Percentiles rank a stretch among this genome's conserved stretches.
phyloP scores from a whole-genome alignment of 164 flowering plant species.

The Malania oleifera region DNA sequence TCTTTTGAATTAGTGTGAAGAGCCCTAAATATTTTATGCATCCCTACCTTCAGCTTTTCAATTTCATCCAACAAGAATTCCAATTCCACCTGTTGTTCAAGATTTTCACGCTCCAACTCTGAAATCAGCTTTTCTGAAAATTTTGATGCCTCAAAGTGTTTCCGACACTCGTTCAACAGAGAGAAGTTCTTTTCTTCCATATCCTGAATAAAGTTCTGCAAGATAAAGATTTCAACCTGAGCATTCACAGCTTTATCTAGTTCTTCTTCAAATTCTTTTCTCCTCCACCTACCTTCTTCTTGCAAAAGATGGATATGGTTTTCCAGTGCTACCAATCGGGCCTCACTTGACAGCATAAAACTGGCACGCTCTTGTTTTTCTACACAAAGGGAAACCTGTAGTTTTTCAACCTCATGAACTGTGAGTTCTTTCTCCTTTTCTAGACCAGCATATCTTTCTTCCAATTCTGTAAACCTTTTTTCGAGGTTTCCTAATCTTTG shows the following conservation, averaged over 20 bases:
- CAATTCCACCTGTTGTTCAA: constrained; percentile 61
- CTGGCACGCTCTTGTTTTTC: constrained; percentile 57
- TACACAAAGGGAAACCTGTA: constrained; percentile 32
- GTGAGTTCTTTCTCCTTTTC: constrained; percentile 57
- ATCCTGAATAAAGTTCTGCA: constrained; percentile 65
- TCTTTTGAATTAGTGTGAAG: constrained; percentile 35
- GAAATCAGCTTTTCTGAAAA: constrained; percentile 48
- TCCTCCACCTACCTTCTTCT: constrained; percentile 46
- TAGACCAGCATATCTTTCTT: constrained; percentile 45
- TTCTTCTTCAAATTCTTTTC: constrained; percentile 63
- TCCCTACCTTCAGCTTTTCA: constrained; percentile 42
- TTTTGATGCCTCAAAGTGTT: constrained; percentile 54
- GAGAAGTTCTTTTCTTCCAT: constrained; percentile 56
- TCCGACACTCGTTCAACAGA: constrained; percentile 54
- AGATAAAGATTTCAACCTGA: constrained; percentile 64
- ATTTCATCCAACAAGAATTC: constrained; percentile 58
- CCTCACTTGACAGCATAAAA: constrained; percentile 35
- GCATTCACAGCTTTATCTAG: constrained; percentile 60
- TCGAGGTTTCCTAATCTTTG: constrained; percentile 50
- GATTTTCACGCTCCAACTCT: constrained; percentile 64
- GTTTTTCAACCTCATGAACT: constrained; percentile 43
- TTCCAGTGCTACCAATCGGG: constrained; percentile 43
- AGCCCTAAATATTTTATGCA: constrained; percentile 43
- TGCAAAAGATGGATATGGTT: constrained; percentile 44
- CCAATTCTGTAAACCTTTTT: constrained; percentile 41